Conservation (phyloP, 2,329 filamentous ascomycete genomes). For the Ascochyta clinopodiicola region DNA sequence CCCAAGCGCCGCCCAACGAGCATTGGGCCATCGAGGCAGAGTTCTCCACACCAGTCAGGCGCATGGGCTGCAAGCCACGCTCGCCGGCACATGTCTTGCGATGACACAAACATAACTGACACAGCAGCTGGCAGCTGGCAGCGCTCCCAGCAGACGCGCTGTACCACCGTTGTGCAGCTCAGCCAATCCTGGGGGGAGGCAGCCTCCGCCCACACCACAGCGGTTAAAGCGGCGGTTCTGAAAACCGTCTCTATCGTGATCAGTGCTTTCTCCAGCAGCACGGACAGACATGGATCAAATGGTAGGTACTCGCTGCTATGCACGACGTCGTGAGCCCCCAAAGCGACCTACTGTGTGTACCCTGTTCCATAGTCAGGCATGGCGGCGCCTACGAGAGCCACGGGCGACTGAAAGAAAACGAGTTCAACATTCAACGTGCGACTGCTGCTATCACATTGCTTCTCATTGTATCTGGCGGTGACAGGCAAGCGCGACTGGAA, state of each 20-base stretch:
- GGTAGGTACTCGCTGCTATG: conserved; percentile 2
- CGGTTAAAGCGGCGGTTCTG: conserved; percentile 12
- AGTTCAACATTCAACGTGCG: neutral
- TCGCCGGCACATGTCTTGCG: conserved; percentile 9
- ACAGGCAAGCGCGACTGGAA: conserved; percentile 8
- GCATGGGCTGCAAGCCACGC: conserved; percentile 14
- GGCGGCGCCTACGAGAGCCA: conserved; percentile 11
- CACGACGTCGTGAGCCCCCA: conserved; percentile 8
- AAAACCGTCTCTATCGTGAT: conserved; percentile 6
- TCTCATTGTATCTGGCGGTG: conserved; percentile 1
- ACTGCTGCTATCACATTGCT: conserved; percentile 1
- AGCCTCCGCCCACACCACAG: neutral
- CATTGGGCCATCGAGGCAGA: neutral
- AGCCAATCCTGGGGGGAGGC: neutral
- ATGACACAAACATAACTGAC: conserved; percentile 1
- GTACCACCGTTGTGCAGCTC: neutral
- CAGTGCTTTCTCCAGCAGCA: conserved; percentile 19
- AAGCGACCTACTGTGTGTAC: neutral
- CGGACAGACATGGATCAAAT: conserved; percentile 11
- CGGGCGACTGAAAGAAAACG: neutral
- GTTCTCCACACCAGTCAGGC: conserved; percentile 12
- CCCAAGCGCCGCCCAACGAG: neutral
- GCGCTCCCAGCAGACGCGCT: neutral
- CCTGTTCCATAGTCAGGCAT: neutral
- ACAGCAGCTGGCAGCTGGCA: neutral